These are phyloP conservation scores for Lophium mytilinum DNA, from an alignment of 495 filamentous ascomycete genomes.

Conservation along the genomic window DNA sequence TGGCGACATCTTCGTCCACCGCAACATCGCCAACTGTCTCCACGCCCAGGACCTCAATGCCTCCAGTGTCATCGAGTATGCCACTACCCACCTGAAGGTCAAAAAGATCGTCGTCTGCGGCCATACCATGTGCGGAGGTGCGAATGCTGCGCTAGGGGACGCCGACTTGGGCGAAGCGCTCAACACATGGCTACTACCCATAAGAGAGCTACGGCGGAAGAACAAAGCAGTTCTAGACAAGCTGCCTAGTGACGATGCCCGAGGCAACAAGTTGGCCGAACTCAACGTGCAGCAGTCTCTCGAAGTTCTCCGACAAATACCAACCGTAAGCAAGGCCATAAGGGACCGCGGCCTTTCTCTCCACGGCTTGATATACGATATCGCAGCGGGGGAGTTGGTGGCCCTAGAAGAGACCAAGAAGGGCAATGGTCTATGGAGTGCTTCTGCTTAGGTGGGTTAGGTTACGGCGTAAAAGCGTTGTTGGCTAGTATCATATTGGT, in stretches of 20 bases:
- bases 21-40: slow-evolving; percentile 90
- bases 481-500: neutral
- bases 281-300: slow-evolving; percentile 34
- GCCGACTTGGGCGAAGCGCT: slow-evolving; percentile 62
- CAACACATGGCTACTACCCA: slow-evolving; percentile 72
- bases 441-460: neutral
- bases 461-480: neutral
- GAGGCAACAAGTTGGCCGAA: slow-evolving; percentile 28
- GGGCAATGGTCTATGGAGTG: slow-evolving; percentile 18
- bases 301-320: slow-evolving; percentile 30
- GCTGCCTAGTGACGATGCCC: slow-evolving; percentile 22
- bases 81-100: slow-evolving; percentile 66
- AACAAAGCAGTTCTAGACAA: slow-evolving; percentile 24
- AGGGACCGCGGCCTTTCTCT: slow-evolving; percentile 34
- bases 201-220: slow-evolving; percentile 51
- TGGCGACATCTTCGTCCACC: slow-evolving; percentile 87
- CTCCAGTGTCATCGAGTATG: slow-evolving; percentile 73
- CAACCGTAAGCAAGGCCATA: slow-evolving; percentile 32
- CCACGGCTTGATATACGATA: slow-evolving; percentile 37
- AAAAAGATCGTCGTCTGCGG: slow-evolving; percentile 79
- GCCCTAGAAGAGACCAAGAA: slow-evolving; percentile 25
- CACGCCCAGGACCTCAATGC: slow-evolving; percentile 69
- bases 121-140: slow-evolving; percentile 75
- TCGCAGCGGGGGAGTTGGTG: slow-evolving; percentile 30
- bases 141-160: slow-evolving; percentile 59